These are phyloP conservation scores for Sporisorium iseilematis-ciliati DNA, from an alignment of 1,284 basidiomycete genomes.

Conservation along the genomic window DNA sequence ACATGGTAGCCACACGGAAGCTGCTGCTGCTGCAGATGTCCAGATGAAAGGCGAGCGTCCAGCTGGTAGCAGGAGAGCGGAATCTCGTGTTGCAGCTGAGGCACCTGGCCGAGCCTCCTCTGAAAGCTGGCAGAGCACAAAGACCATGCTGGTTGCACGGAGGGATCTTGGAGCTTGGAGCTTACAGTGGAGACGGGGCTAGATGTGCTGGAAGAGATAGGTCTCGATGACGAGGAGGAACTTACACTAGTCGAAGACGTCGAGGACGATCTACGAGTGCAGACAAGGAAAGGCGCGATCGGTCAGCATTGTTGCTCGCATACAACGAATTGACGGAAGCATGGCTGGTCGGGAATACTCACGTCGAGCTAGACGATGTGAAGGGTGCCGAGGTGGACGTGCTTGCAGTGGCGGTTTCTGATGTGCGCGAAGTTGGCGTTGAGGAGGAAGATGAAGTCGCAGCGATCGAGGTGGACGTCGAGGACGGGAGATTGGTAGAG, in stretches of 20 bases:
- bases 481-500: slow-evolving; percentile 10
- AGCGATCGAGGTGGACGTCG: slow-evolving; percentile 11
- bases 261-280: slow-evolving; percentile 18
- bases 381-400: slow-evolving; percentile 20
- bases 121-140: slow-evolving; percentile 28
- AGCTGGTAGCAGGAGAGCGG: slow-evolving; percentile 1
- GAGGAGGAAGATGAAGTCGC: slow-evolving; percentile 10
- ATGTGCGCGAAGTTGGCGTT: slow-evolving; percentile 9
- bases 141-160: slow-evolving; percentile 29
- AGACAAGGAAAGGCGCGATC: neutral
- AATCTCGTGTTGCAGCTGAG: slow-evolving; percentile 2
- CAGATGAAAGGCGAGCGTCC: no score
- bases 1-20: neutral
- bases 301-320: neutral
- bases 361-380: slow-evolving; percentile 16
- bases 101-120: slow-evolving; percentile 33
- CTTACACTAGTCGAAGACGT: slow-evolving; percentile 46
- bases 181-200: slow-evolving; percentile 37
- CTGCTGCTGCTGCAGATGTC: neutral
- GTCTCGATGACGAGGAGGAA: slow-evolving; percentile 30
- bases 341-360: slow-evolving; percentile 2
- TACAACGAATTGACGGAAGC: neutral
- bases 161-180: slow-evolving; percentile 18
- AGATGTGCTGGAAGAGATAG: slow-evolving; percentile 30
- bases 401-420: slow-evolving; percentile 28